A percentile compares a stretch with the other conserved stretches of the same genome.
Conservation (phyloP, 2,329 filamentous ascomycete genomes). For the Sporothrix phasma region DNA sequence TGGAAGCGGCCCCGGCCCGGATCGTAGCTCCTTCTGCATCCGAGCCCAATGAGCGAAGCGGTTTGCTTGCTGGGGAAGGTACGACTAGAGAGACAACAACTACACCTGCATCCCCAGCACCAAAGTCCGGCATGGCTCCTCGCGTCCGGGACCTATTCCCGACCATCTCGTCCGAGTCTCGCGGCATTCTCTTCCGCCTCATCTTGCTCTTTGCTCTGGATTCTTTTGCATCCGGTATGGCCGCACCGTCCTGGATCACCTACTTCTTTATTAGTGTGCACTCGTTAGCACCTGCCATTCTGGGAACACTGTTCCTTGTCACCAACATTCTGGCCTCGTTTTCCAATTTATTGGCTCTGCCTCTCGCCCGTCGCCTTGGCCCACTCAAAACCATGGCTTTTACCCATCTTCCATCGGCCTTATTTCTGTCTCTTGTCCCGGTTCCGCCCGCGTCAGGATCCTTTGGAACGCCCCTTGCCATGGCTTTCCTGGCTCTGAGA, state of each 20-base stretch:
- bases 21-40: not conserved
- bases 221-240: slow-evolving; percentile 36
- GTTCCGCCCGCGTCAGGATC: slow-evolving; percentile 10
- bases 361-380: slow-evolving; percentile 45
- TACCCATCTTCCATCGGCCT: slow-evolving; percentile 58
- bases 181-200: slow-evolving; percentile 48
- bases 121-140: not conserved
- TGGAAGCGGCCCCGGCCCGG: slow-evolving; percentile 23
- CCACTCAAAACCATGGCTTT: slow-evolving; percentile 58
- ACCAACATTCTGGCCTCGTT: slow-evolving; percentile 41
- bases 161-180: slow-evolving; percentile 46
- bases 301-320: slow-evolving; percentile 47
- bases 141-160: slow-evolving; percentile 35
- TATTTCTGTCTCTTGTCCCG: slow-evolving; percentile 52
- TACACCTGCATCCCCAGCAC: not conserved
- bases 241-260: slow-evolving; percentile 46
- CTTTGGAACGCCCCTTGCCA: slow-evolving; percentile 12
- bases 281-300: slow-evolving; percentile 36
- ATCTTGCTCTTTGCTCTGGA: slow-evolving; percentile 32
- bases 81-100: not conserved
- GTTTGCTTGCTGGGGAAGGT: not conserved
- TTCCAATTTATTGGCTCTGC: slow-evolving; percentile 44
- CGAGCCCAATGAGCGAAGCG: not conserved
- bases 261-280: slow-evolving; percentile 45
- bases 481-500: slow-evolving; percentile 52